Evolutionary conservation across 2,329 filamentous ascomycete genomes (phyloP).

Genomic region (Lasiodiplodia citricola): DNA sequence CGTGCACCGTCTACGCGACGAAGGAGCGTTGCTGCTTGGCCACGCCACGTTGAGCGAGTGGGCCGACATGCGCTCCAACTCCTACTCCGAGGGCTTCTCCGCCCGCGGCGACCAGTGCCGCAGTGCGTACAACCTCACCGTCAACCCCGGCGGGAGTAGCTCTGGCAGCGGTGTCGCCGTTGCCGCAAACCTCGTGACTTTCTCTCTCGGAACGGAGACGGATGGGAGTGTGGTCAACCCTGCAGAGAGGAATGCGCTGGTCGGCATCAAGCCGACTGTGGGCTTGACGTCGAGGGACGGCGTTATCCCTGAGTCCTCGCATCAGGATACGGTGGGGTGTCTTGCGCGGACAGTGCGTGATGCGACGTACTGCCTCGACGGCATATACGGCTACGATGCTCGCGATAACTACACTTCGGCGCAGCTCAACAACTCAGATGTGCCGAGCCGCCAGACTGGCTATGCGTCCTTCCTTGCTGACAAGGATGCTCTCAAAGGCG

Average conservation of each 20-base stretch:
- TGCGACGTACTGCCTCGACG: constrained; percentile 68
- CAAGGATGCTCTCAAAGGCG: constrained; percentile 61
- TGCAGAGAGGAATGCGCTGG: constrained; percentile 69
- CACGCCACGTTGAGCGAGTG: constrained; percentile 70
- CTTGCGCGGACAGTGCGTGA: constrained; percentile 74
- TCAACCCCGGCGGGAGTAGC: constrained; percentile 67
- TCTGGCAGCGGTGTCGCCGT: constrained; percentile 66
- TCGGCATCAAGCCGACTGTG: constrained; percentile 69
- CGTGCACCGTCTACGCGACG: constrained; percentile 62
- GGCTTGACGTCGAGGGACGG: constrained; percentile 12
- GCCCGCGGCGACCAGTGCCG: constrained; percentile 67
- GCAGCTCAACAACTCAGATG: constrained; percentile 52
- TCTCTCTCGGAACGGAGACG: constrained; percentile 63
- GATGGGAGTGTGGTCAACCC: constrained; percentile 65
- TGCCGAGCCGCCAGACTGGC: constrained; percentile 29
- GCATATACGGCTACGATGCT: constrained; percentile 68
- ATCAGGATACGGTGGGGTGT: constrained; percentile 72
- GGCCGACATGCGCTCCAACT: constrained; percentile 65
- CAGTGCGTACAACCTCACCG: constrained; percentile 65
- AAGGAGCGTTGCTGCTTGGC: constrained; percentile 68
- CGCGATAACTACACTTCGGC: constrained; percentile 70
- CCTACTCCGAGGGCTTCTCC: constrained; percentile 67
- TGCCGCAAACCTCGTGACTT: constrained; percentile 64
- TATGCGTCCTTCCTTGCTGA: constrained; percentile 64
- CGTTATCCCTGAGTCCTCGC: constrained; percentile 66